Evolutionary conservation across 2,329 filamentous ascomycete genomes (phyloP).

Genomic region (Aspergillus japonicus): DNA sequence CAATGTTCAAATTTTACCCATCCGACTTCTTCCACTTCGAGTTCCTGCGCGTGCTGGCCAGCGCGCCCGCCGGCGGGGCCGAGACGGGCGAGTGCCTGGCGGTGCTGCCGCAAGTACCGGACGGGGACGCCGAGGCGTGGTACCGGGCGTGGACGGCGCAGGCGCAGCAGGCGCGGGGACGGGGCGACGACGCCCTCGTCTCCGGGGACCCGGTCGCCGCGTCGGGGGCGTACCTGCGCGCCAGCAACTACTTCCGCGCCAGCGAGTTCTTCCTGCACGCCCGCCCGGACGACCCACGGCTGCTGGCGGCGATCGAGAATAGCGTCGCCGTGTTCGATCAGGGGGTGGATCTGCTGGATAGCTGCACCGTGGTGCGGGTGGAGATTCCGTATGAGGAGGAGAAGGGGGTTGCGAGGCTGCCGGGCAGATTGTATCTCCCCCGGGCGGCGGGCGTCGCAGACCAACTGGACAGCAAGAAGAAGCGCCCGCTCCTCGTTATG

Average conservation of each 20-base stretch:
- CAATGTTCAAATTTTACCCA: constrained; percentile 34
- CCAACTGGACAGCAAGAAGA: constrained; percentile 14
- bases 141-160: constrained; percentile 30
- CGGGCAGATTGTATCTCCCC: no score
- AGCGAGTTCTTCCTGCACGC: constrained; percentile 34
- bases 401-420: no score
- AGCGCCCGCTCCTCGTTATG: constrained; percentile 38
- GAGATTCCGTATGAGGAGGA: no score
- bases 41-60: constrained; percentile 42
- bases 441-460: background rate
- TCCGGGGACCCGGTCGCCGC: constrained; percentile 32
- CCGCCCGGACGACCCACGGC: constrained; percentile 17
- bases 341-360: no score
- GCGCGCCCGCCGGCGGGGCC: constrained; percentile 34
- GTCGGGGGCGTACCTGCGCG: constrained; percentile 39
- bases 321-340: no score
- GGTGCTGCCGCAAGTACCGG: constrained; percentile 37
- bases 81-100: constrained; percentile 46
- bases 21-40: constrained; percentile 47
- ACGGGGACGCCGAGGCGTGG: constrained; percentile 44
- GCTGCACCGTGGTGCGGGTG: no score
- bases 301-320: background rate
- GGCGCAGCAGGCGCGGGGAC: background rate
- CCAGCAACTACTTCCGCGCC: constrained; percentile 44
- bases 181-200: constrained; percentile 11